These are phyloP conservation scores for Cercospora zeae-maydis DNA, from an alignment of 2,329 filamentous ascomycete genomes.

Conservation along the genomic window DNA sequence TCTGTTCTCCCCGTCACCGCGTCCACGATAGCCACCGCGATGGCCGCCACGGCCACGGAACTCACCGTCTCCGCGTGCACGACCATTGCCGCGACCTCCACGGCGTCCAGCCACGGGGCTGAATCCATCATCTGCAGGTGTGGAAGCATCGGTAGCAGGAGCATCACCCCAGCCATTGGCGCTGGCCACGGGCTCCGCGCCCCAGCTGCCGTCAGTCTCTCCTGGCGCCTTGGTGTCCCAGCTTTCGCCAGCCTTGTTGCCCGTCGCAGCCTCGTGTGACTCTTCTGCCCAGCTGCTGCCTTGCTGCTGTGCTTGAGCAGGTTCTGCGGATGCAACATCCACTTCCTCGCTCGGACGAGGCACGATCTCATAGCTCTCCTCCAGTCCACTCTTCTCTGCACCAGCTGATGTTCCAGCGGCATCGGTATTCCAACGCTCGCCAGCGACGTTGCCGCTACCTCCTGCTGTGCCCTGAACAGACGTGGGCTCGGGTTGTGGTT, in stretches of 20 bases:
- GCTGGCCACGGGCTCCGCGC: constrained; percentile 19
- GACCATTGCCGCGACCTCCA: constrained; percentile 39
- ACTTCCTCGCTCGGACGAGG: constrained; percentile 71
- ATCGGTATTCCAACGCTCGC: constrained; percentile 63
- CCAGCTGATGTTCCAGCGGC: constrained; percentile 42
- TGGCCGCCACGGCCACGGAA: constrained; percentile 28
- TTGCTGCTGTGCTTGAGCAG: constrained; percentile 53
- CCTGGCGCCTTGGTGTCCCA: constrained; percentile 35
- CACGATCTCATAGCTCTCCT: constrained; percentile 72
- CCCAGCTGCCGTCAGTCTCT: constrained; percentile 39
- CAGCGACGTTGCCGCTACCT: constrained; percentile 52
- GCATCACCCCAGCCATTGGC: constrained; percentile 31
- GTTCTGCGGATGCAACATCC: constrained; percentile 57
- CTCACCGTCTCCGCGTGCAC: constrained; percentile 40
- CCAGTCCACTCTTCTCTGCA: constrained; percentile 49
- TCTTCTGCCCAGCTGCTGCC: constrained; percentile 80
- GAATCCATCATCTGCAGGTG: constrained; percentile 61
- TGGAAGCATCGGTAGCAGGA: constrained; percentile 29
- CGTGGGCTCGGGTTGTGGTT: constrained; percentile 30
- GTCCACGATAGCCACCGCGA: constrained; percentile 25
- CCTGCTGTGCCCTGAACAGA: constrained; percentile 39
- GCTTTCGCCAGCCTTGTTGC: constrained; percentile 33
- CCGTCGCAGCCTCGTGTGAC: constrained; percentile 34
- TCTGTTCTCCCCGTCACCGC: constrained; percentile 37
- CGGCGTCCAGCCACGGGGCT: constrained; percentile 55